These are phyloP conservation scores for Pythium sp. DNA, from an alignment of 352 stramenopile genomes.

Conservation along the genomic window DNA sequence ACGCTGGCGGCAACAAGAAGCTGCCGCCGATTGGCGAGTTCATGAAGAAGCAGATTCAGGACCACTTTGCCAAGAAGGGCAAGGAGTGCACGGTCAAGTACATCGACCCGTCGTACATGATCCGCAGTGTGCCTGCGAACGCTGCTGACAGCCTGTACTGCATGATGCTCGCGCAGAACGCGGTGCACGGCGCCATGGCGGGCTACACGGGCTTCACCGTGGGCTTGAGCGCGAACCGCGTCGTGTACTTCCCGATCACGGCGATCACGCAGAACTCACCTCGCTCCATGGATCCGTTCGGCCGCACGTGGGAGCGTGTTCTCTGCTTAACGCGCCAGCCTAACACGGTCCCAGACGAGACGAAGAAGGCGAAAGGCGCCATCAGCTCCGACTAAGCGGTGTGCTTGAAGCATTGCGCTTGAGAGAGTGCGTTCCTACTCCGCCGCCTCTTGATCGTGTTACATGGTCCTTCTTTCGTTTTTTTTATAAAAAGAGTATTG, in stretches of 20 bases:
- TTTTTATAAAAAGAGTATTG: not conserved
- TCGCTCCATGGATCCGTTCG: not conserved
- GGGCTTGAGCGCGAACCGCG: not conserved
- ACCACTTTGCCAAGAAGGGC: not conserved
- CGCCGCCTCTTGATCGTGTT: not conserved
- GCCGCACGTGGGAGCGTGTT: not conserved
- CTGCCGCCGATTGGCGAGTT: not conserved
- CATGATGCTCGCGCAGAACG: not conserved
- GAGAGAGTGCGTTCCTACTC: not conserved
- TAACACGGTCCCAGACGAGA: not conserved
- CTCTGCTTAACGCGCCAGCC: not conserved
- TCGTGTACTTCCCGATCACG: not conserved
- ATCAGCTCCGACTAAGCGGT: not conserved
- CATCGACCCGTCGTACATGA: not conserved
- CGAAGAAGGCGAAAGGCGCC: not conserved
- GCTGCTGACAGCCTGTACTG: not conserved
- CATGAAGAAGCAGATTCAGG: not conserved
- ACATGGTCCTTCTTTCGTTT: not conserved
- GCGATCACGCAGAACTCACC: not conserved
- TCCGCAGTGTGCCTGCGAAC: not conserved
- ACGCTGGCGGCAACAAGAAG: not conserved
- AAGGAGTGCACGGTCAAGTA: not conserved
- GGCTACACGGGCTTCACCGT: not conserved
- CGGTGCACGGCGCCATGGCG: not conserved
- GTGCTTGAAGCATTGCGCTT: not conserved